Percentiles rank a stretch among this genome's conserved stretches.
Conservation (phyloP, 2,329 filamentous ascomycete species). For the Cercospora berteroae region DNA sequence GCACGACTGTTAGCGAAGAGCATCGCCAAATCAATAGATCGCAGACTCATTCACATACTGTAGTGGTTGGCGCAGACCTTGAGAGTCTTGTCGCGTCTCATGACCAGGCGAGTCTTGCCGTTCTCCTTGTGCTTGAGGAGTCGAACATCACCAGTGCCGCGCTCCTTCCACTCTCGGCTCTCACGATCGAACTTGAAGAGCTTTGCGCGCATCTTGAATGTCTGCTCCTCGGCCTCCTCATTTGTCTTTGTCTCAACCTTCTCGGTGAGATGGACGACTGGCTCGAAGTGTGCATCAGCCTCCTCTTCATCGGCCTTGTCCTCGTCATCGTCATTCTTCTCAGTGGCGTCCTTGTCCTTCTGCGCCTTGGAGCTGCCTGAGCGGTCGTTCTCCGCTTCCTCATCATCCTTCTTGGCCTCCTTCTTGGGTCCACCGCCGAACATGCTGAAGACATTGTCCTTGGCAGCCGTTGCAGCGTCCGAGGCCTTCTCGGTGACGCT, state of each 20-base stretch:
- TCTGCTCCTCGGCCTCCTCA: slow-evolving; percentile 95
- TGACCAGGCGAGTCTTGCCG: slow-evolving; percentile 93
- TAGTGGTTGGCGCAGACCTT: slow-evolving; percentile 99
- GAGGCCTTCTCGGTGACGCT: slow-evolving; percentile 39
- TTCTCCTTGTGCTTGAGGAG: slow-evolving; percentile 99
- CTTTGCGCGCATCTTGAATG: slow-evolving; percentile 99
- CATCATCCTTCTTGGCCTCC: slow-evolving; percentile 79
- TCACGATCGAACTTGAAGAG: slow-evolving; percentile 97
- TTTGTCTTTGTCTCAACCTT: slow-evolving; percentile 97
- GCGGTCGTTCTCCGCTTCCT: slow-evolving; percentile 73
- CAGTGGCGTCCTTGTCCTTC: slow-evolving; percentile 63
- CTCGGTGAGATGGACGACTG: slow-evolving; percentile 92
- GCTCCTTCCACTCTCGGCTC: slow-evolving; percentile 96
- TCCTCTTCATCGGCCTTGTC: slow-evolving; percentile 57
- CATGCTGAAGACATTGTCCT: slow-evolving; percentile 85
- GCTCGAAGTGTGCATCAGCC: slow-evolving; percentile 92
- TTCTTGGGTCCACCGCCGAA: slow-evolving; percentile 97
- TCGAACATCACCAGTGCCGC: slow-evolving; percentile 92
- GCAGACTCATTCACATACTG: slow-evolving; percentile 59
- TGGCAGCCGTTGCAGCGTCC: slow-evolving; percentile 43
- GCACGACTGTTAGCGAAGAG: slow-evolving; percentile 16
- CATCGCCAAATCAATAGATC: neutral
- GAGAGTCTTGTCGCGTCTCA: slow-evolving; percentile 99
- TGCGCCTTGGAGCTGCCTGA: slow-evolving; percentile 70
- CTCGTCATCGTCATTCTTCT: slow-evolving; percentile 38